Evolutionary conservation across 257 asterid genomes (phyloP).

Genomic region (Solanum ahanhuiri): DNA sequence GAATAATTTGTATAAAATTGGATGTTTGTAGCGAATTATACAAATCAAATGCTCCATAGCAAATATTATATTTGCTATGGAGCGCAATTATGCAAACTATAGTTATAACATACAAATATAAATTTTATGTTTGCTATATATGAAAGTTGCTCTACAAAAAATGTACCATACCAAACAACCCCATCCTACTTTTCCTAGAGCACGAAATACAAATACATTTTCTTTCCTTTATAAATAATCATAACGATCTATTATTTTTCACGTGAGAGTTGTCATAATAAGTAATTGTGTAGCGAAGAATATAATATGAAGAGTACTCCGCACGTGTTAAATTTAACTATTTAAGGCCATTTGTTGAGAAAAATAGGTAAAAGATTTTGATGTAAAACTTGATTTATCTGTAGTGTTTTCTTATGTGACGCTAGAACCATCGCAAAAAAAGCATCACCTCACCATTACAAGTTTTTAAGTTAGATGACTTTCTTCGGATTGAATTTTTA

Average conservation of each 20-base stretch:
- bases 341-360: neutral
- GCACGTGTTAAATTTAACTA: neutral
- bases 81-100: no score
- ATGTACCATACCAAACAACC: neutral
- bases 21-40: no score
- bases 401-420: conserved; percentile 23
- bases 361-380: conserved; percentile 9
- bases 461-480: neutral
- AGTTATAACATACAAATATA: no score
- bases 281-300: neutral
- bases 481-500: no score
- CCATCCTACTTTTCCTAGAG: neutral
- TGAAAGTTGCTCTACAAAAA: no score
- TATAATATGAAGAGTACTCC: neutral
- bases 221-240: neutral
- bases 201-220: neutral
- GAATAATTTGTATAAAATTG: no score
- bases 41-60: no score
- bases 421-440: neutral
- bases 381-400: conserved; percentile 16
- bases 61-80: no score
- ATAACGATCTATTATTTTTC: neutral
- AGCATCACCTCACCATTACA: conserved; percentile 7
- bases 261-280: neutral
- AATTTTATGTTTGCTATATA: no score